Evolutionary conservation across 371 early-diverging fungal genomes (phyloP).

Genomic region (Dipsacomyces acuminosporus): DNA sequence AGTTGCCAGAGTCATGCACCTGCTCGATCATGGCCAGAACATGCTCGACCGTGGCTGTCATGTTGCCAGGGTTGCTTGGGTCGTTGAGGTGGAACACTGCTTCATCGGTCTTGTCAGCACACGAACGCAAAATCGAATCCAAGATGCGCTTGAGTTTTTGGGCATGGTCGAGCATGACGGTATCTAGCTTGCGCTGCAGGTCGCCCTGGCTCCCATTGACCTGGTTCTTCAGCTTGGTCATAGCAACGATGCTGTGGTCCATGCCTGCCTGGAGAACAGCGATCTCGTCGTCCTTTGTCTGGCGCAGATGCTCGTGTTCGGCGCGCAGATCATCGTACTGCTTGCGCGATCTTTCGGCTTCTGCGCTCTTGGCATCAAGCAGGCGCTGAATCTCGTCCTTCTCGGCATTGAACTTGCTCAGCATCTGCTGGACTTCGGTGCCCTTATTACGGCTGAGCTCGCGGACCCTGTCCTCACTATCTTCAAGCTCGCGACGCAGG

Average conservation of each 20-base stretch:
- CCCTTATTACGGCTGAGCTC: slow-evolving; percentile 74
- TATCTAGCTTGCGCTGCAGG: slow-evolving; percentile 62
- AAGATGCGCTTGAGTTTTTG: slow-evolving; percentile 76
- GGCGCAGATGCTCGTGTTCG: slow-evolving; percentile 61
- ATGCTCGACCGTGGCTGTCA: slow-evolving; percentile 86
- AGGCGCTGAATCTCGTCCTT: slow-evolving; percentile 66
- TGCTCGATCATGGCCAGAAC: slow-evolving; percentile 87
- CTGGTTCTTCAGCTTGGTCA: slow-evolving; percentile 71
- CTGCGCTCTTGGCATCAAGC: slow-evolving; percentile 31
- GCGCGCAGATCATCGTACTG: slow-evolving; percentile 64
- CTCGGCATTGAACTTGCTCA: slow-evolving; percentile 73
- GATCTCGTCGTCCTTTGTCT: slow-evolving; percentile 82
- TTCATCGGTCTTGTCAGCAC: slow-evolving; percentile 81
- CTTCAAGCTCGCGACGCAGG: slow-evolving; percentile 71
- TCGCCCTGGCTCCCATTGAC: slow-evolving; percentile 50
- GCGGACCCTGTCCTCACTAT: slow-evolving; percentile 65
- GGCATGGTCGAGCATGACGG: slow-evolving; percentile 61
- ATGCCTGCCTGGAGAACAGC: slow-evolving; percentile 87
- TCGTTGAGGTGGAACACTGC: slow-evolving; percentile 79
- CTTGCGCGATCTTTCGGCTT: slow-evolving; percentile 21
- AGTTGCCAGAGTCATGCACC: slow-evolving; percentile 68
- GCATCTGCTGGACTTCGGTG: slow-evolving; percentile 74
- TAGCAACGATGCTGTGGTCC: slow-evolving; percentile 87
- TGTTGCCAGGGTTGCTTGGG: slow-evolving; percentile 76
- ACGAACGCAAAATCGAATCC: slow-evolving; percentile 83